Evolutionary conservation across 345 rosid species (phyloP).

Genomic region (Mallotus nudiflorus): DNA sequence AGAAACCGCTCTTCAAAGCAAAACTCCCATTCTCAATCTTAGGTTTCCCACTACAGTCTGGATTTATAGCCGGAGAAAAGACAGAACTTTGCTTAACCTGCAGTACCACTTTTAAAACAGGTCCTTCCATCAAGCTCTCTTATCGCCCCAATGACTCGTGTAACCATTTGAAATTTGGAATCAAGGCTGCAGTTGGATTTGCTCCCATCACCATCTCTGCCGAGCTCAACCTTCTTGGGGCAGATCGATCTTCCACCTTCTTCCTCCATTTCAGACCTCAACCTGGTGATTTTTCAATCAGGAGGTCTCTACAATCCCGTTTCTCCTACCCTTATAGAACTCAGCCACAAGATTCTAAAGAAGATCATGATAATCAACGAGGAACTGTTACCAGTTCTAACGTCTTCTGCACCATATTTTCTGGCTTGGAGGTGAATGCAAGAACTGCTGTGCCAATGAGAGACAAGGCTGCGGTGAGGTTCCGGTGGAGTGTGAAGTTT

Average conservation of each 20-base stretch:
- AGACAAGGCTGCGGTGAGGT: not conserved
- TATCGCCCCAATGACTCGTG: not conserved
- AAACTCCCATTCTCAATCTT: not conserved
- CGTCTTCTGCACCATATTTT: not conserved
- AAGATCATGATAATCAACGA: not conserved
- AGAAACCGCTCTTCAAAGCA: not conserved
- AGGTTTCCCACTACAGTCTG: not conserved
- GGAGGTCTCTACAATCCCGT: not conserved
- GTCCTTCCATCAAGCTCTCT: not conserved
- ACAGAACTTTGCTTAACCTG: not conserved
- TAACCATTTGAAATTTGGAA: not conserved
- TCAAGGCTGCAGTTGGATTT: not conserved
- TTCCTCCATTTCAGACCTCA: not conserved
- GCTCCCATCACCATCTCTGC: not conserved
- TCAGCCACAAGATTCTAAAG: not conserved
- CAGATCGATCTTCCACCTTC: not conserved
- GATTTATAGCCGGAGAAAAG: not conserved
- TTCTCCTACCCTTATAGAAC: not conserved
- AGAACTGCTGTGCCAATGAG: not conserved
- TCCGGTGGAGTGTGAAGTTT: not conserved
- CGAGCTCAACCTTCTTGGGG: not conserved
- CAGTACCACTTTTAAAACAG: not conserved
- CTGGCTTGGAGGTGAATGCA: not conserved
- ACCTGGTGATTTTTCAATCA: not conserved
- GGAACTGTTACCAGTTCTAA: too few species aligned